Percentiles rank a stretch among this genome's conserved stretches.
These are phyloP conservation scores for Umbelopsis sp. DNA, from an alignment of 371 early-diverging fungal genomes.

Conservation along the genomic window DNA sequence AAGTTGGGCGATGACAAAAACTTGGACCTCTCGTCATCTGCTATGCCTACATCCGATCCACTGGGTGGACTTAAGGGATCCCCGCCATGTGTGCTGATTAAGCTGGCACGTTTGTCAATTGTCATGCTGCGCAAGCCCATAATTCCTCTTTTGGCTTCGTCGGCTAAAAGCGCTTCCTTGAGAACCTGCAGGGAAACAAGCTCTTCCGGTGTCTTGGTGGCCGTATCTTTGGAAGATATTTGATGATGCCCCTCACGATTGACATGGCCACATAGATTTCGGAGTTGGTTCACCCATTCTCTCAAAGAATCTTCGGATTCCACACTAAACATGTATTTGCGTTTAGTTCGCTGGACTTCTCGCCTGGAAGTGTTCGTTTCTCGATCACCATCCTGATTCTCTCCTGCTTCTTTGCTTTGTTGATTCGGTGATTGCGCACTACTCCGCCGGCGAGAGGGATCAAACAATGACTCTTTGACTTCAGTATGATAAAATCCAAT, in stretches of 20 bases:
- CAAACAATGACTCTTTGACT: not conserved
- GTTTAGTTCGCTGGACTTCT: conserved; percentile 50
- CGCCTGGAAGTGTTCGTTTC: conserved; percentile 10
- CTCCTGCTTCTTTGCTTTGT: not conserved
- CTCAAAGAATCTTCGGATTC: conserved; percentile 53
- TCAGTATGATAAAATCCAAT: conserved; percentile 52
- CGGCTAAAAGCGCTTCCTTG: conserved; percentile 57
- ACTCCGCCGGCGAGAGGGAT: not conserved
- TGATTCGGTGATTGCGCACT: not conserved
- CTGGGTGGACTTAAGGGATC: not conserved
- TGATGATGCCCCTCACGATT: conserved; percentile 14
- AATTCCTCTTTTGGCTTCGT: conserved; percentile 46
- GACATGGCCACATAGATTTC: conserved; percentile 36
- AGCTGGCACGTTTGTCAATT: conserved; percentile 10
- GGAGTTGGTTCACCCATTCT: conserved; percentile 50
- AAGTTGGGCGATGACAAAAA: not conserved
- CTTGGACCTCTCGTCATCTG: not conserved
- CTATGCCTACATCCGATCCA: not conserved
- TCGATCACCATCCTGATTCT: not conserved
- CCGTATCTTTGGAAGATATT: conserved; percentile 14
- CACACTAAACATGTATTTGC: conserved; percentile 60
- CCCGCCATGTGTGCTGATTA: not conserved
- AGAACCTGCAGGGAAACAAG: conserved; percentile 61
- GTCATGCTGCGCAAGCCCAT: conserved; percentile 1
- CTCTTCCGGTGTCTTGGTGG: conserved; percentile 26